phyloP scores from a whole-genome alignment of 2,329 filamentous ascomycete genomes.

The Podosphaera fusca region DNA sequence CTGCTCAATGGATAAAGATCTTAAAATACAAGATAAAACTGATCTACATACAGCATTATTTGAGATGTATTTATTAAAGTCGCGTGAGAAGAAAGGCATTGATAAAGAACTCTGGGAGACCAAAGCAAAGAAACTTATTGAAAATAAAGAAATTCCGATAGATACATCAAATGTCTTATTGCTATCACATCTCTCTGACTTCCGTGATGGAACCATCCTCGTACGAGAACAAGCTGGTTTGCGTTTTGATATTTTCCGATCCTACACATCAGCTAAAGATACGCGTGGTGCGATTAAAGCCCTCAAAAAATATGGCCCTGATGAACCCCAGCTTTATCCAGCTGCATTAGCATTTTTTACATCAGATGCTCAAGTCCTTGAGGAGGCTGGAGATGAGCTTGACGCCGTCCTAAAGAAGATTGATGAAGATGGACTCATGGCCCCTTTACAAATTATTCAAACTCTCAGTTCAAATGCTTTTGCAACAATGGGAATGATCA shows the following conservation, averaged over 20 bases:
- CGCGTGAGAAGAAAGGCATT: constrained; percentile 47
- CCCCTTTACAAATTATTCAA: constrained; percentile 87
- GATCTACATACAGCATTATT: constrained; percentile 91
- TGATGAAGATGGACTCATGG: constrained; percentile 77
- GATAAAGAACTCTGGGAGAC: constrained; percentile 64
- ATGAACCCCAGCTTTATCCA: constrained; percentile 79
- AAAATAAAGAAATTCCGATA: constrained; percentile 59
- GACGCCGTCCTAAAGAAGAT: constrained; percentile 63
- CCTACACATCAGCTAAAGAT: constrained; percentile 79
- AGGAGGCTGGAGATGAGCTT: constrained; percentile 74
- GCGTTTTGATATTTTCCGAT: constrained; percentile 86
- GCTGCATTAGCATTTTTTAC: constrained; percentile 86
- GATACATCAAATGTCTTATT: constrained; percentile 88
- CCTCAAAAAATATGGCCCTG: constrained; percentile 70
- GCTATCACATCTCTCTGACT: constrained; percentile 76
- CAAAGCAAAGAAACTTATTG: constrained; percentile 75
- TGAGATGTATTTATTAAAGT: constrained; percentile 91
- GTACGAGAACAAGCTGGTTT: constrained; percentile 87
- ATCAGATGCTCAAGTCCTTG: constrained; percentile 55
- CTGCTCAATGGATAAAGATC: constrained; percentile 45
- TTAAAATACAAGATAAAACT: constrained; percentile 52
- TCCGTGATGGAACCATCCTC: constrained; percentile 71
- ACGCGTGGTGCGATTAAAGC: constrained; percentile 78
- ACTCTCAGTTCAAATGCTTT: constrained; percentile 59
- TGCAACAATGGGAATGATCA: constrained; percentile 94